Base-by-base conservation (phyloP, 257 asterid species). In the Solanum corneliomulleri region DNA sequence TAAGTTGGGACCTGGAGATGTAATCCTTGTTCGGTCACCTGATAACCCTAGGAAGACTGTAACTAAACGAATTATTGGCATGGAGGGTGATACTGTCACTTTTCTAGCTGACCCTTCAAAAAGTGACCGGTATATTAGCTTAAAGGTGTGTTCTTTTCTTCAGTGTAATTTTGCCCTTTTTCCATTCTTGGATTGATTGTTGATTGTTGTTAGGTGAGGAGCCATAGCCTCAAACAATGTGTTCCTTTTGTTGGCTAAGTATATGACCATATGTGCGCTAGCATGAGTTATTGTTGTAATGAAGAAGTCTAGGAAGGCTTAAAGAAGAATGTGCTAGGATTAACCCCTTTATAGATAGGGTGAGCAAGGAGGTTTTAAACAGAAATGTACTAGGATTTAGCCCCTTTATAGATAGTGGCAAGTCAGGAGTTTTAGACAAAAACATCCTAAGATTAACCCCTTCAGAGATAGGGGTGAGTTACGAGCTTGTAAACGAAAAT, bases 31-130 rank as follows among this genome's bases (percentile, higher is more conserved):
- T 6, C 88, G 89, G 69, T 95, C 99, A 4, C 98, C 99, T 68
- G 95, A 93, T 2, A 94, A 97, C 91, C 99, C 99, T 49, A 92
- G 88, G 88, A 97, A 92, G 96, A 70, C 75, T 27, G 90, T 97
- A 25, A 93, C 98, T 20, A 95, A 97, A 93, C 95, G 99, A 70
- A 86, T 97, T 85, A 3, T 97, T 64, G 99, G 98, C 16, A 41
- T 95, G 91, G 99, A 92, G 87, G 98, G 98, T 9, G 99, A 97
- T 89, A 85, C 58, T 5, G 93, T 97, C 41, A 93, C 97, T 86
- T 97, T 89, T 85, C 88, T 94, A 88, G 91, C 90, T 47, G 96
- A 95, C 85, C 98, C 99, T 15, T 87, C 76, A 58, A 87, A 42
- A 84, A 88, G 91, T 82, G 93, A 94, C 84, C 91, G 86, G 29